Conservation (phyloP, 768 basidiomycete species). For the Cystofilobasidium capitatum region DNA sequence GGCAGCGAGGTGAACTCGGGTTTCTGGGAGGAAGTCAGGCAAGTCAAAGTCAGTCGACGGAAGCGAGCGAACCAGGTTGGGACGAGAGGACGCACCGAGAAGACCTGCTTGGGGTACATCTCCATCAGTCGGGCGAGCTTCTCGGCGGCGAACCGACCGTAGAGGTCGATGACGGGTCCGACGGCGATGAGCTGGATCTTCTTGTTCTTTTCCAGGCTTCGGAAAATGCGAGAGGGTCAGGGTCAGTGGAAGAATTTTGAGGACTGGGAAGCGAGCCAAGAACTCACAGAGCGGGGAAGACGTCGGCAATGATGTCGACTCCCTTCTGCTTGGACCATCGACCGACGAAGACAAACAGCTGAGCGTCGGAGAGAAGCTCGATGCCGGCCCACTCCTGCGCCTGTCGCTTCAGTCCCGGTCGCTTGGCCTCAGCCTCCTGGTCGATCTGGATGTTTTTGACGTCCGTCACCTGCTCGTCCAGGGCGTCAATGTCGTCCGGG, state of each 20-base stretch:
- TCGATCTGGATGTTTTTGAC: conserved; percentile 72
- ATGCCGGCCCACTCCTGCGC: conserved; percentile 94
- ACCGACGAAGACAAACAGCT: conserved; percentile 91
- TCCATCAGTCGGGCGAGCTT: conserved; percentile 89
- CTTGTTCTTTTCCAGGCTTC: conserved; percentile 62
- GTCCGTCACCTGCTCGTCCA: conserved; percentile 65
- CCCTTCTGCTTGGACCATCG: conserved; percentile 93
- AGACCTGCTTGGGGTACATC: conserved; percentile 85
- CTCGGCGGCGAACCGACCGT: conserved; percentile 89
- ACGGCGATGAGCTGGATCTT: conserved; percentile 79
- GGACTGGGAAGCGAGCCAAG: neutral
- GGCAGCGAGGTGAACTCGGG: conserved; percentile 92
- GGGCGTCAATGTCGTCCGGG: conserved; percentile 84
- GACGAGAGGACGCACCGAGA: conserved; percentile 46
- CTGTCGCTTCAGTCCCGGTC: conserved; percentile 80
- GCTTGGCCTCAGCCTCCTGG: conserved; percentile 64
- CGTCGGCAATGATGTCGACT: conserved; percentile 92
- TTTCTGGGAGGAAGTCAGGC: conserved; percentile 43
- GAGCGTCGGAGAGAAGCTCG: conserved; percentile 77
- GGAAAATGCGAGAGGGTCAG: neutral
- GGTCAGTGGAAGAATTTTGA: neutral
- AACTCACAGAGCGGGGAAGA: conserved; percentile 65
- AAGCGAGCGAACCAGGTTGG: neutral
- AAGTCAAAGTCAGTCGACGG: neutral
- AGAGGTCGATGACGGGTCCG: conserved; percentile 89